Evolutionary conservation across 345 rosid species (phyloP), one percentile per base, ranked within the genome.

Genomic region (Excoecaria cochinchinensis): DNA sequence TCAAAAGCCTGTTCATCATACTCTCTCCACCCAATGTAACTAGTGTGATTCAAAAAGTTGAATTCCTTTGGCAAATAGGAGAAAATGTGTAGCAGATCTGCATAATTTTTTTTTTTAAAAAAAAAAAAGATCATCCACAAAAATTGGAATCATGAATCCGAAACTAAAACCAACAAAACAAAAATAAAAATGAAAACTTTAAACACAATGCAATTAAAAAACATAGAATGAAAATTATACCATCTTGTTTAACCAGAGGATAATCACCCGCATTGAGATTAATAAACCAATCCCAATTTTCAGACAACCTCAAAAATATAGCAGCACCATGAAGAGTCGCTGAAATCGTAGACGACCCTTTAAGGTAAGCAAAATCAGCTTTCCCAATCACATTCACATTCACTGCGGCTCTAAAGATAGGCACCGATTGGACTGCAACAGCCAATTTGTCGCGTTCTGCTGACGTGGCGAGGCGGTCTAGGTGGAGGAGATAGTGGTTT

Each of bases 1-100:
- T 25, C 22, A 39, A 22, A 72, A 63, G 52, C 31, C 50, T 76
- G 74, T 11, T 44, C 8, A 56, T 61, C 92, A 64, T 93, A 95
- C 98, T 95, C 98, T 91, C 84, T 90, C 98, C 99, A 86, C 76
- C 97, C 99, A 85, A 93, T 85, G 88, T 95, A 89, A 86, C 92
- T 87, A 0, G 88, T 77, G 76, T 93, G 97, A 61, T 91, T 95
- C 80, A 91, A 84, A 77, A 95, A 91, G 82, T 93, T 95, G 82
- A 91, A 82, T 64, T 88, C 90, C 76, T 81, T 91, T 10, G 97
- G 97, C 83, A 93, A 83, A 84, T 89, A 88, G 1, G 99, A 95
- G 73, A 93, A 81, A 59, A 93, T 90, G 69, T 95, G 97, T 83
- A 95, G 99, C 82, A 95, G 87, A 88, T 95, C 98, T 93, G 92